Base-by-base conservation (phyloP, 2,329 filamentous ascomycete species). In the Apiospora hydei region DNA sequence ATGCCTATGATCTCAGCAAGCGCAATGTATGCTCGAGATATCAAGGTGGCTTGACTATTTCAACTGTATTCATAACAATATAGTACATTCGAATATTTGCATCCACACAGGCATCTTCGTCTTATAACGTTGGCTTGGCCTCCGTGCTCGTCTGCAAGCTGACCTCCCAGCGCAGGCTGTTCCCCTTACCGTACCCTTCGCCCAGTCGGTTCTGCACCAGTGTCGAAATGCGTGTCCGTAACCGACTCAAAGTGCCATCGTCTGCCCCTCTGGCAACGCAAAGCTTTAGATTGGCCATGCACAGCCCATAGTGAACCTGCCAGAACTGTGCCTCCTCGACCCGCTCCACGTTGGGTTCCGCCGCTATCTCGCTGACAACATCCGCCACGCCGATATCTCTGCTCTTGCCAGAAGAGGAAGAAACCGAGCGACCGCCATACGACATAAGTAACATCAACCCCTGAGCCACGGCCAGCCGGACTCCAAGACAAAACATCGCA, bases 241-340 rank as follows among this genome's bases (percentile, higher is more conserved):
- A 83, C 77, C 92, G 92, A 72, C 88, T 87, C 72, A 97, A 84
- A 7, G 91, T 89, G 18, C 92, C 89, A 73, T 96, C 94, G 61
- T 93, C 91, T 66, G 83, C 85, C 5, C 91, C 92, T 74, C 84
- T 85, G 5, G 84, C 81, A 38, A 98, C 89, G 72, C 91, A 89
- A 26, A 99, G 83, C 81, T 94, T 97, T 76, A 99, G 82, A 80
- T 97, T 98, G 11, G 96, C 96, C 93, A 98, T 97, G 79, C 95
- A 97, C 53, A 98, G 86, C 1, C 96, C 95, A 81, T 98, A 98
- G 83, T 99, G 96, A 18, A 98, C 96, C 84, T 99, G 96, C 96
- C 96, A 99, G 82, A 99, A 98, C 80, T 95, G 92, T 1, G 95
- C 96, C 78, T 98, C 95, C 72, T 98, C 94, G 67, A 99, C 91